Conservation (phyloP, 2,329 filamentous ascomycete species). For the Beauveria brongniartii region DNA sequence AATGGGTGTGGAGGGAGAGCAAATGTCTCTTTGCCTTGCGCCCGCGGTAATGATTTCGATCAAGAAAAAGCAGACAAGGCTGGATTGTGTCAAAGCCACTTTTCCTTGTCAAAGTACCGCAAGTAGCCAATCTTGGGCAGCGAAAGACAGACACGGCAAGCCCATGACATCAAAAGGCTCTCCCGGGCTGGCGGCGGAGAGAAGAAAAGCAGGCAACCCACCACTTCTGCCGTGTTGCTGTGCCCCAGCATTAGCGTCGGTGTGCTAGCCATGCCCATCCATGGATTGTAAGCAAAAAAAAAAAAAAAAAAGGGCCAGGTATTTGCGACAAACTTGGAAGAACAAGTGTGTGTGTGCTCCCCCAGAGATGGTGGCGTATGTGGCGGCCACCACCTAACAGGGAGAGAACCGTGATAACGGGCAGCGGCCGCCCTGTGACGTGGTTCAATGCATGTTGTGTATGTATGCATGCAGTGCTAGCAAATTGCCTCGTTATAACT, state of each 20-base stretch:
- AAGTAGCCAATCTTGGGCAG: neutral
- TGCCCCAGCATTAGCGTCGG: neutral
- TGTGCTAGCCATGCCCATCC: neutral
- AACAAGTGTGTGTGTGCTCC: neutral
- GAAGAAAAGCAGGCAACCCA: too few species aligned
- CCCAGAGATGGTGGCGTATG: neutral
- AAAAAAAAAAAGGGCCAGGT: neutral
- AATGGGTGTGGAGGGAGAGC: neutral
- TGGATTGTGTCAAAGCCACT: neutral
- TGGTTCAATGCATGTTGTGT: neutral
- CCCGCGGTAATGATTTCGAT: neutral
- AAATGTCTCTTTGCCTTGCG: neutral
- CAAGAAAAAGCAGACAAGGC: neutral
- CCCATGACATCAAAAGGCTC: slow-evolving; percentile 1
- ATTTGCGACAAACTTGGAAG: neutral
- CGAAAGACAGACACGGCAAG: neutral
- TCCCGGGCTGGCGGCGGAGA: neutral
- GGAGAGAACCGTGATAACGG: neutral
- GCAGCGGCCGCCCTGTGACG: neutral
- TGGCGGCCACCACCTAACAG: neutral
- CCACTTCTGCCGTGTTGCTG: neutral
- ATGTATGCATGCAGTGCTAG: neutral
- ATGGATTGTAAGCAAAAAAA: neutral
- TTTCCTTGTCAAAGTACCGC: neutral
- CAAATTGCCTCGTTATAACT: neutral